Percentiles rank a stretch among this genome's conserved stretches.
Evolutionary conservation across 371 early-diverging fungal species (phyloP).

Genomic region (Dentiscutata heterogama): DNA sequence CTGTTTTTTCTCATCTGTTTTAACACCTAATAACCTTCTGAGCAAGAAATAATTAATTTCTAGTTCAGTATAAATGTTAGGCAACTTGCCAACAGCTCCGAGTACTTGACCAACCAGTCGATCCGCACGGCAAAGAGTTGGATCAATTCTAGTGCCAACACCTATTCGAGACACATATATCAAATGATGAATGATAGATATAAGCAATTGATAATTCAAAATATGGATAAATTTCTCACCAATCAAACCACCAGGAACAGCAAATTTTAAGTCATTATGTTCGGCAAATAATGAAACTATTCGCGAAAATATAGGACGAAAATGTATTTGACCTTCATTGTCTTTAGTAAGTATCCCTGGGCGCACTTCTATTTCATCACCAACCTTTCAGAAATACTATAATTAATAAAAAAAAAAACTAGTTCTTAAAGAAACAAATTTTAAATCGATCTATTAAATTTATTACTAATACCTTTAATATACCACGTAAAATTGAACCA

Average conservation of each 20-base stretch:
- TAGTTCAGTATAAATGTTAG: constrained; percentile 96
- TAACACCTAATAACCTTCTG: constrained; percentile 96
- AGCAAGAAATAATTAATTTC: constrained; percentile 98
- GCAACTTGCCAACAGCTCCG: constrained; percentile 96
- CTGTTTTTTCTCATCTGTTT: constrained; percentile 97
- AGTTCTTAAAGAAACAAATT: not conserved
- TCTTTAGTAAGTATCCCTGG: constrained; percentile 99
- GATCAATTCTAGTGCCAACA: constrained; percentile 99
- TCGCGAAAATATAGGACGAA: constrained; percentile 94
- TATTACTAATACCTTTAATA: constrained; percentile 69
- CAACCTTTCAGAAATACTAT: constrained; percentile 62
- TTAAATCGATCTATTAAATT: not conserved
- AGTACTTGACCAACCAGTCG: constrained; percentile 99
- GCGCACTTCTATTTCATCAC: constrained; percentile 99
- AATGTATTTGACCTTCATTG: constrained; percentile 87
- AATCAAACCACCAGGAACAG: constrained; percentile 99
- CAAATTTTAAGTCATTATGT: constrained; percentile 94
- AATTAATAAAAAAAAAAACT: constrained; percentile 13
- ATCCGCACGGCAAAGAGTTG: constrained; percentile 98
- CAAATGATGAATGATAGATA: not conserved
- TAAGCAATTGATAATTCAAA: not conserved
- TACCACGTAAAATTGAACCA: constrained; percentile 98
- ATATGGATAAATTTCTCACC: constrained; percentile 55
- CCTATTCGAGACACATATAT: constrained; percentile 57
- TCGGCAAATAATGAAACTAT: constrained; percentile 97